Conservation (phyloP, 208 protist genomes). For the Leishmania gerbilli region DNA sequence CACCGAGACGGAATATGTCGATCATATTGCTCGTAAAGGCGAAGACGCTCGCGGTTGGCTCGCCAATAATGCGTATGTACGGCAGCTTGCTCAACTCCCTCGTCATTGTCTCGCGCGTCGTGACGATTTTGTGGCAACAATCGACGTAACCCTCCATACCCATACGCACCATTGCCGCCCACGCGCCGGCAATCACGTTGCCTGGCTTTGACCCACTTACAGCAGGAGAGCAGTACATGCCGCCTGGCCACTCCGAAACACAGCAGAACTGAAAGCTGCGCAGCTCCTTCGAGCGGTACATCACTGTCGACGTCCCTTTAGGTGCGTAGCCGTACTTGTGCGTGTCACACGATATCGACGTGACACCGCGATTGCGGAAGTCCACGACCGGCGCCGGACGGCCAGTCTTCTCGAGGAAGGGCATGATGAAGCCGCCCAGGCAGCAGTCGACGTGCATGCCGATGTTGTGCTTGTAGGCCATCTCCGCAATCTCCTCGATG, state of each 20-base stretch:
- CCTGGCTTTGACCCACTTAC: conserved; percentile 95
- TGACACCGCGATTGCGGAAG: conserved; percentile 97
- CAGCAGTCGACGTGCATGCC: conserved; percentile 99
- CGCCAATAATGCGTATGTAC: conserved; percentile 85
- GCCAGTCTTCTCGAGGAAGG: conserved; percentile 95
- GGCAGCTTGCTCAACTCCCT: conserved; percentile 60
- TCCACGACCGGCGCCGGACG: conserved; percentile 91
- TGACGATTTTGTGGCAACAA: conserved; percentile 79
- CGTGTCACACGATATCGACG: conserved; percentile 98
- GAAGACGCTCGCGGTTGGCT: conserved; percentile 84
- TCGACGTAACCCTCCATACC: conserved; percentile 91
- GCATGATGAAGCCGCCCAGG: conserved; percentile 97
- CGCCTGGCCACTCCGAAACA: conserved; percentile 96
- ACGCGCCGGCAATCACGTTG: conserved; percentile 95
- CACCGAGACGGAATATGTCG: conserved; percentile 93
- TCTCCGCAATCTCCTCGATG: conserved; percentile 84
- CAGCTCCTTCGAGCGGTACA: conserved; percentile 92
- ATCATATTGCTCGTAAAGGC: conserved; percentile 84
- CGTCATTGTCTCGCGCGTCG: conserved; percentile 79
- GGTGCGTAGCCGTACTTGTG: conserved; percentile 99
- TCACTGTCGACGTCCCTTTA: conserved; percentile 97
- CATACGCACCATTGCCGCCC: conserved; percentile 95
- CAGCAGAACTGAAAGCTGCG: conserved; percentile 96
- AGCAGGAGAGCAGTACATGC: conserved; percentile 98
- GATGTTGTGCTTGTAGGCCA: conserved; percentile 90